Base-by-base conservation (phyloP, 768 basidiomycete species). In the Termitomyces heimii region DNA sequence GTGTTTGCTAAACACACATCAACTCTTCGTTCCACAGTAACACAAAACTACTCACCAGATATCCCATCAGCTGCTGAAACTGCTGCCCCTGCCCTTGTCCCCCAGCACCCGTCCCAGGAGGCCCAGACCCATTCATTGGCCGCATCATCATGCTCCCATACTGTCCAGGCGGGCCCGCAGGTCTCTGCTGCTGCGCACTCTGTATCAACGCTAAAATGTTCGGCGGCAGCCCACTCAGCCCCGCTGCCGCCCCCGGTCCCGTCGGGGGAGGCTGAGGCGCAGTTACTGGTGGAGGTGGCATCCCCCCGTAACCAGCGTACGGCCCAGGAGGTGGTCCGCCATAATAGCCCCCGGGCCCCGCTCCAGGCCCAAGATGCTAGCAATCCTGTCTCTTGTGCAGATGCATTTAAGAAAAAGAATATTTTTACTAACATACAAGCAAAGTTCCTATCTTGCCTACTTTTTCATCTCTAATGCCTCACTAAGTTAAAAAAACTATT, bases 11-110 rank as follows among this genome's bases (percentile, higher is more conserved):
- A 26, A 50, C 12, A 56, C 5, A 20, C 24, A 28, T 50, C 31
- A 34, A 8, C 37, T n/a, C n/a, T n/a, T 26, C 10, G 20, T 39
- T 29, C 55, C 45, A 7, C 20, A 13, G 22, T 22, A 37, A 20
- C 37, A 14, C 18, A 4, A 20, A 3, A n/a, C n/a, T 49, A 68
- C 82, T 71, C 58, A 88, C 87, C 60, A 86, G 73, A 65, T 82
- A 89, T 18, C 82, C 80, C 83, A 89, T 86, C 44, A 89, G 68
- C 63, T 87, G 83, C 62, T 85, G 83, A 62, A 84, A 86, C 35
- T 53, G 51, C 63, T 78, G 78, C 1, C 75, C 70, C 55, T 78
- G 75, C 12, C 16, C 16, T 10, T 16, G 16, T 4, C 29, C 54
- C 16, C 76, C 73, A 37, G 75, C 70, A 50, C 70, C n/a, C n/a